Evolutionary conservation across 2,329 filamentous ascomycete species (phyloP), one percentile per base, ranked within the genome.

Genomic region (Plenodomus lindquistii): DNA sequence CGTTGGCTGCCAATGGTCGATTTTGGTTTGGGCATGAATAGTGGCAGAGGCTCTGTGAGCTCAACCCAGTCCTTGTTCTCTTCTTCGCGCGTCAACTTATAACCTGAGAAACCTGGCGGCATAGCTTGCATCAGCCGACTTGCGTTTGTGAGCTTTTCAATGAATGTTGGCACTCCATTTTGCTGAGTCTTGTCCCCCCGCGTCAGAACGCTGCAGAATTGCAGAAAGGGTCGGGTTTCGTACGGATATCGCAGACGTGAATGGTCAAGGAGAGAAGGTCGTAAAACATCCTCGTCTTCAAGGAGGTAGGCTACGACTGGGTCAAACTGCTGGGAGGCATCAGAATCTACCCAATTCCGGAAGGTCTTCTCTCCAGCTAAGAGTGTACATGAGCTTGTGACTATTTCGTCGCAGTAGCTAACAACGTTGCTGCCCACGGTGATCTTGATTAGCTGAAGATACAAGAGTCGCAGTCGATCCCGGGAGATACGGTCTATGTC

Each of bases 171-270:
- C 64, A 80, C 53, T 53, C 84, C 75, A 39, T 78, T 76, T 31
- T 79, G 72, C 40, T 73, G 73, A 18, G 76, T 66, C 22, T 74
- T 64, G 29, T 76, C 70, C 18, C 73, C 76, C 48, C 73, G 73
- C 7, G 81, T 81, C 15, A 96, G 74, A 34, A 81, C 83, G 46
- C 85, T 85, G 65, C 85, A 87, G 34, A 95, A 75, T 44, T 82
- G 84, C 51, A 95, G 74, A 61, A 96, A 90, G 0, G 92, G 91
- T 2, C 85, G 73, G 39, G 89, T 86, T 72, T 97, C 93, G 70
- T 89, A 93, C 0, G 93, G 93, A 66, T 91, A 97, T 46, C 93
- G 85, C 51, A 83, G 81, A 37, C 87, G 81, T 6, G 92, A 85
- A 66, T 88, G 82, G 41, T 82, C 77, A 24, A 96, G 83, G 53